A percentile compares a stretch with the other conserved stretches of the same genome.
These are phyloP conservation scores for Grosmannia penicillata DNA, from an alignment of 2,329 filamentous ascomycete species.

Conservation along the genomic window DNA sequence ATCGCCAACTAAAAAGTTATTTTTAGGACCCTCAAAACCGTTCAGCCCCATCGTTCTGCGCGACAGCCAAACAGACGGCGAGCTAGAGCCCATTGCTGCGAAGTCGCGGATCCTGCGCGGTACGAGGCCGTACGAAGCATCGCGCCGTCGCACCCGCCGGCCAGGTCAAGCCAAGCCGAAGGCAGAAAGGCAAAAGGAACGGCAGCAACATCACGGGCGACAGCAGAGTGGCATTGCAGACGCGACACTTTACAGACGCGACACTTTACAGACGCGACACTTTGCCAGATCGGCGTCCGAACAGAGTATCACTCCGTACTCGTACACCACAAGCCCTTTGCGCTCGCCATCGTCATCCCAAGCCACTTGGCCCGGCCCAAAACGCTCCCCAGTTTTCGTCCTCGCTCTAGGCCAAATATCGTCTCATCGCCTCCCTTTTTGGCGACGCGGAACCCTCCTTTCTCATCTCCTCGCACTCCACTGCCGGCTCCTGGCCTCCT, in stretches of 20 bases:
- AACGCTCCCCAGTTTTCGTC: not conserved
- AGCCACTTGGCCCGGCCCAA: not conserved
- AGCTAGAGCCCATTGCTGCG: no score
- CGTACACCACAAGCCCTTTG: not conserved
- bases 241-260: no score
- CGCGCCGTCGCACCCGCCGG: no score
- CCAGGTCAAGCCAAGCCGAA: no score
- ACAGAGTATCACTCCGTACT: not conserved
- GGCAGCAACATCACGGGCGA: no score
- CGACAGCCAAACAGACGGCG: slow-evolving; percentile 2
- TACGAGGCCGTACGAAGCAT: no score
- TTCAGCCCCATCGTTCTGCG: slow-evolving; percentile 9
- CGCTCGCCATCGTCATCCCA: not conserved
- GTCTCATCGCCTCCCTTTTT: slow-evolving; percentile 3
- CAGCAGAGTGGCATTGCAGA: no score
- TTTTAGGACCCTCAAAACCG: slow-evolving; percentile 8
- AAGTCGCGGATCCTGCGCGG: no score
- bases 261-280: no score
- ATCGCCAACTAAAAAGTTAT: slow-evolving; percentile 8
- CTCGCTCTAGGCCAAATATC: slow-evolving; percentile 1
- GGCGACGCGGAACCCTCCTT: not conserved
- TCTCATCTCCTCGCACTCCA: not conserved
- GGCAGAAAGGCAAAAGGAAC: not conserved
- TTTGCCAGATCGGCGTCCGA: no score
- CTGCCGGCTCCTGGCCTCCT: no score